phyloP scores from a whole-genome alignment of 352 stramenopile species.

The Pythium rhizo-oryzae region DNA sequence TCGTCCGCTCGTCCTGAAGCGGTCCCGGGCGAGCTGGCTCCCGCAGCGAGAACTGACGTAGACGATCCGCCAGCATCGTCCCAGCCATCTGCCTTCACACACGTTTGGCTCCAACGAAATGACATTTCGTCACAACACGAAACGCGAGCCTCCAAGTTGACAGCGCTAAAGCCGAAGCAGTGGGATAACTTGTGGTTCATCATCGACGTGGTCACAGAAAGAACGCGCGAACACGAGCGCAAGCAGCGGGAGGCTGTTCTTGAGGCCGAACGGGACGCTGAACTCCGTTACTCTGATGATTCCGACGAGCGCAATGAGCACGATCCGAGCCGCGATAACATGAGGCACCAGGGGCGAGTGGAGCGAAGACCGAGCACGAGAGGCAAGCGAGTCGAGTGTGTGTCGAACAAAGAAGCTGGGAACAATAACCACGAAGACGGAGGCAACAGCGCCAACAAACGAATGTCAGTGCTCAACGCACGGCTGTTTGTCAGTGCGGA shows the following conservation, averaged over 20 bases:
- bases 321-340: not conserved
- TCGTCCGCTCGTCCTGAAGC: not conserved
- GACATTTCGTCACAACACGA: slow-evolving; percentile 17
- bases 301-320: not conserved
- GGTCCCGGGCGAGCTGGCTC: not conserved
- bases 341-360: not conserved
- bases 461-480: slow-evolving; percentile 22
- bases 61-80: not conserved
- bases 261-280: slow-evolving; percentile 13
- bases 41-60: not conserved
- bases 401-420: not conserved
- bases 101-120: slow-evolving; percentile 33
- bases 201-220: slow-evolving; percentile 15
- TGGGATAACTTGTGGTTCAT: slow-evolving; percentile 36
- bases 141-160: not conserved
- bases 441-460: slow-evolving; percentile 4
- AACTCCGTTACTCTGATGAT: slow-evolving; percentile 17
- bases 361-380: not conserved
- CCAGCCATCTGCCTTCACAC: not conserved
- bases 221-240: not conserved
- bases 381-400: not conserved
- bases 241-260: slow-evolving; percentile 15
- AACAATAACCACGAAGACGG: slow-evolving; percentile 5
- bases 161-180: slow-evolving; percentile 2
- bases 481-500: slow-evolving; percentile 10